Base-by-base conservation (phyloP, 2,329 filamentous ascomycete genomes). In the Plenodomus biglobosus region DNA sequence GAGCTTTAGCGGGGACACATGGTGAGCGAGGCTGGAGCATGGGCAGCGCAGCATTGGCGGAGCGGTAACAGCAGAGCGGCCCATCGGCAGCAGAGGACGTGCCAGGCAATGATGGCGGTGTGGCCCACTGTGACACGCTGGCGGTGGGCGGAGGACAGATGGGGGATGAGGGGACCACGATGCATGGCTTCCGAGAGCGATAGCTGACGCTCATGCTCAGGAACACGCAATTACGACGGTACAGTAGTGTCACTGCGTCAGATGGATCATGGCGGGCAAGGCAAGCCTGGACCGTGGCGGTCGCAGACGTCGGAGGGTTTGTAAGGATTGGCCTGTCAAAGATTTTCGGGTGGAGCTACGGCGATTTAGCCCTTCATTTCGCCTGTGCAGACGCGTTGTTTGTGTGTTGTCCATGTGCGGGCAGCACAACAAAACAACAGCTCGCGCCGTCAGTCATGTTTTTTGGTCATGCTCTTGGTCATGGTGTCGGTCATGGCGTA, bases 341-440 rank as follows among this genome's bases (percentile, higher is more conserved):
- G 46, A 56, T 52, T 60, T 45, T 53, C 38, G 56, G 45, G 56
- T 59, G 52, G 55, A 59, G 53, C 58, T 50, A 62, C 56, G 50
- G 46, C 48, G 56, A 49, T 49, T 47, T 57, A 56, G 57, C 53
- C 56, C 55, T 64, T 67, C 66, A 70, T 70, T 68, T 70, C 64
- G 55, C 58, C 48, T 17, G 35, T 13, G 18, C 18, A 20, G 35
- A 63, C 67, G 68, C 67, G 66, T 70, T 70, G 67, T 72, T 71
- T 67, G 16, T 8, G 55, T 52, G 46, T 53, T 52, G 52, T 57
- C 56, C 49, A 46, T 39, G 48, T 42, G 8, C 13, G 55, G 43
- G 53, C 48, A 56, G 55, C 59, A 64, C 46, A 64, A 65, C 58
- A 65, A 58, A 62, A 56, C 58, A 52, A 38, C 35, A 37, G 27